Evolutionary conservation across 2,329 filamentous ascomycete genomes (phyloP).

Genomic region (Alternaria sp.): DNA sequence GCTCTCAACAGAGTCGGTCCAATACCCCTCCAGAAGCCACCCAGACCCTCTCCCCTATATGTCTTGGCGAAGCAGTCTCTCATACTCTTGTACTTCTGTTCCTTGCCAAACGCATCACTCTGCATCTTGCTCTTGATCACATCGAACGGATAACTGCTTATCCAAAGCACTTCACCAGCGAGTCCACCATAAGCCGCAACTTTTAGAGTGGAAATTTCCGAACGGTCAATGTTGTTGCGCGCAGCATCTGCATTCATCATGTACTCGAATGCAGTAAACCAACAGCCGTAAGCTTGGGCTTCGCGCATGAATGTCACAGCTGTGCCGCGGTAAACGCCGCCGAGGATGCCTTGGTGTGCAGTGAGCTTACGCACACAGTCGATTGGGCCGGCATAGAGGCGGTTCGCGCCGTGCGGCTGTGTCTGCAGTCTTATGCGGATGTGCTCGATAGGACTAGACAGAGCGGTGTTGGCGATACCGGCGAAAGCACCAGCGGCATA

Average conservation of each 20-base stretch:
- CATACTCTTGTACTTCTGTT: slow-evolving; percentile 81
- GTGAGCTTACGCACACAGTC: slow-evolving; percentile 91
- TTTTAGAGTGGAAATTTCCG: slow-evolving; percentile 82
- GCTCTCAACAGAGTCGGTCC: slow-evolving; percentile 89
- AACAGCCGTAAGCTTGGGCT: slow-evolving; percentile 92
- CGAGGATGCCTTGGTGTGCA: slow-evolving; percentile 70
- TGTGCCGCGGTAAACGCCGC: slow-evolving; percentile 85
- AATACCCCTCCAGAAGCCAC: slow-evolving; percentile 95
- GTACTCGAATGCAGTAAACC: slow-evolving; percentile 96
- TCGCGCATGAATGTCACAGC: slow-evolving; percentile 87
- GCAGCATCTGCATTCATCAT: slow-evolving; percentile 90
- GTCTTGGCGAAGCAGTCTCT: slow-evolving; percentile 88
- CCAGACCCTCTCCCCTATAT: slow-evolving; percentile 75
- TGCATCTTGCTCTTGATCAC: slow-evolving; percentile 99
- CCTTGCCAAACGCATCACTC: slow-evolving; percentile 84
- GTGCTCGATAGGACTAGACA: slow-evolving; percentile 95
- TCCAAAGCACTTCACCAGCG: slow-evolving; percentile 92
- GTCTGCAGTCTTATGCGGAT: slow-evolving; percentile 95
- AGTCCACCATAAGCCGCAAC: slow-evolving; percentile 91
- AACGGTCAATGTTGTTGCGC: slow-evolving; percentile 77
- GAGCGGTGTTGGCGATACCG: slow-evolving; percentile 84
- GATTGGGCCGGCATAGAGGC: slow-evolving; percentile 82
- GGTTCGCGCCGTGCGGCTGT: slow-evolving; percentile 83
- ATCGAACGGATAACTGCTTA: slow-evolving; percentile 93
- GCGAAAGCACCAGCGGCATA: slow-evolving; percentile 91